A percentile compares a stretch with the other conserved stretches of the same genome.
phyloP scores from a whole-genome alignment of 2,329 filamentous ascomycete genomes.

The Penicillium paneum region DNA sequence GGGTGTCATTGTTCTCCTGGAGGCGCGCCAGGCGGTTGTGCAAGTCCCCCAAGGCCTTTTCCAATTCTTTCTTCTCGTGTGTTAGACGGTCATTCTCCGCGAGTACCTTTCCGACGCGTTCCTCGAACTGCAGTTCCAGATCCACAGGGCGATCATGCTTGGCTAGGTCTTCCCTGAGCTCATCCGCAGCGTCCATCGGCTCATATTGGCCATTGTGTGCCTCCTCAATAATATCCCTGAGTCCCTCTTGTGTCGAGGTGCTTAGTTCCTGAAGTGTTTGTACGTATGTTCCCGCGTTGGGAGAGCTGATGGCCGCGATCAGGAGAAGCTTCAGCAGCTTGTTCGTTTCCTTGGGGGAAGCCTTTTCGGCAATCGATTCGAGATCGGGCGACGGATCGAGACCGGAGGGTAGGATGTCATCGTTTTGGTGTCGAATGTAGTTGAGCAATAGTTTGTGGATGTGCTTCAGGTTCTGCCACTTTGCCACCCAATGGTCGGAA shows the following conservation, averaged over 20 bases:
- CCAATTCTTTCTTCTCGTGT: conserved; percentile 50
- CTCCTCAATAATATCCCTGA: conserved; percentile 49
- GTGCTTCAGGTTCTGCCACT: conserved; percentile 50
- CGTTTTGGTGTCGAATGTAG: conserved; percentile 47
- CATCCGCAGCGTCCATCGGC: conserved; percentile 36
- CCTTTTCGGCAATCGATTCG: conserved; percentile 46
- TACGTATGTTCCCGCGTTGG: conserved; percentile 56
- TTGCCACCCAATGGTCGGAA: conserved; percentile 47
- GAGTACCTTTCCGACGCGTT: conserved; percentile 48
- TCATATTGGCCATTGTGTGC: conserved; percentile 43
- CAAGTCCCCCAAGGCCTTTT: conserved; percentile 51
- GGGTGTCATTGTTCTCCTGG: conserved; percentile 49
- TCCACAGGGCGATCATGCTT: conserved; percentile 41
- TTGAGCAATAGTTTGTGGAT: conserved; percentile 46
- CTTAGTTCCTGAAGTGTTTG: conserved; percentile 45
- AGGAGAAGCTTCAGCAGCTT: conserved; percentile 63
- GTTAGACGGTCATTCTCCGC: conserved; percentile 58
- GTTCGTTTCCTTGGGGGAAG: conserved; percentile 43
- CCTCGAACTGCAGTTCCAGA: conserved; percentile 48
- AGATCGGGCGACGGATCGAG: conserved; percentile 45
- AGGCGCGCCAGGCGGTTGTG: conserved; percentile 59
- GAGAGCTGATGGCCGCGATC: conserved; percentile 60
- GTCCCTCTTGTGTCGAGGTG: conserved; percentile 43
- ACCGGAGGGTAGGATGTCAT: conserved; percentile 42
- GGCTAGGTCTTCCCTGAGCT: conserved; percentile 34